Percentiles rank a stretch among this genome's conserved stretches.
These are phyloP conservation scores for Metschnikowia peoriensis DNA, from an alignment of 805 yeast genomes.

Conservation along the genomic window DNA sequence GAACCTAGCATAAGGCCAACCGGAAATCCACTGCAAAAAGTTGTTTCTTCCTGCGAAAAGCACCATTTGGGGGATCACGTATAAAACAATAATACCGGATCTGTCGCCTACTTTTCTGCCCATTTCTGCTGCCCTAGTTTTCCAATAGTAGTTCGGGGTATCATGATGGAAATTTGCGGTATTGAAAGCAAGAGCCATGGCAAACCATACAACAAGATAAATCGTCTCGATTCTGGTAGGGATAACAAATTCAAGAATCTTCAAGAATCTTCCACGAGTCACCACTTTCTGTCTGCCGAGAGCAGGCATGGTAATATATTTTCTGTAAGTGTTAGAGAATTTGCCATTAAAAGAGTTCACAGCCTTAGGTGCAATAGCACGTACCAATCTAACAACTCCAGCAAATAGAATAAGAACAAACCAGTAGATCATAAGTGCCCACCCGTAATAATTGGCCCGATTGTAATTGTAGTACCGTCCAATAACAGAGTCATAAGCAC, in stretches of 20 bases:
- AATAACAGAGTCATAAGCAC: slow-evolving; percentile 27
- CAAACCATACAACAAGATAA: slow-evolving; percentile 20
- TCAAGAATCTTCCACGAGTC: slow-evolving; percentile 6
- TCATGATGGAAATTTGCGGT: slow-evolving; percentile 14
- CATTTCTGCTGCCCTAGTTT: slow-evolving; percentile 5
- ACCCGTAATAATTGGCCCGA: slow-evolving; percentile 35
- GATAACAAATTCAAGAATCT: slow-evolving; percentile 25
- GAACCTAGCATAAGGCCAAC: slow-evolving; percentile 62
- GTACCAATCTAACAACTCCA: slow-evolving; percentile 39
- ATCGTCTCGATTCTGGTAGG: slow-evolving; percentile 30
- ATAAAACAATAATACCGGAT: slow-evolving; percentile 48
- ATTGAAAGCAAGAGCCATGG: slow-evolving; percentile 12
- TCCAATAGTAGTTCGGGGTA: slow-evolving; percentile 12
- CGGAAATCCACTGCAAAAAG: slow-evolving; percentile 58
- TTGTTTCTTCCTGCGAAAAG: slow-evolving; percentile 74
- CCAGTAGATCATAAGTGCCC: slow-evolving; percentile 51
- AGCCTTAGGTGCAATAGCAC: slow-evolving; percentile 37
- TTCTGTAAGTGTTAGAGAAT: slow-evolving; percentile 23
- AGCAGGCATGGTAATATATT: slow-evolving; percentile 30
- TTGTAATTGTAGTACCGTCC: slow-evolving; percentile 40
- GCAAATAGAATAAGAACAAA: slow-evolving; percentile 42
- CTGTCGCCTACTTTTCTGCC: slow-evolving; percentile 48
- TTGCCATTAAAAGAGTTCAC: slow-evolving; percentile 31
- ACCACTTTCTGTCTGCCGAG: slow-evolving; percentile 17
- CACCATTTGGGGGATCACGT: slow-evolving; percentile 53